Percentiles rank a stretch among this genome's conserved stretches.
Evolutionary conservation across 164 flowering plant species (phyloP).

Genomic region (Nymphaea thermarum): DNA sequence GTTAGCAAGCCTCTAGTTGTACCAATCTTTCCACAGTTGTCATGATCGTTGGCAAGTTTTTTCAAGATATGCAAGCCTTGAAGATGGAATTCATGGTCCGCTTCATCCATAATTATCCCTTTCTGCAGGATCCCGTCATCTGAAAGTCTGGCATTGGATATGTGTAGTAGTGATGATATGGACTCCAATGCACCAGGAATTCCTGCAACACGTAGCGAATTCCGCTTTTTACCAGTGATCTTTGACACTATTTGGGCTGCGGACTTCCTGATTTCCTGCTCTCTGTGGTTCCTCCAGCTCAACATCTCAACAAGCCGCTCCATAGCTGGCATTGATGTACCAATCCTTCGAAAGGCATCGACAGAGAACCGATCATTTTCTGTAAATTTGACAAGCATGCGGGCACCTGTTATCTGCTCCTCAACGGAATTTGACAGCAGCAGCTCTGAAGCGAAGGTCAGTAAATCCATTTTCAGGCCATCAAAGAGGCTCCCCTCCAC

Average conservation of each 20-base stretch:
- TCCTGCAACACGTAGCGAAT: conserved; percentile 74
- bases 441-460: conserved; percentile 69
- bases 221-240: conserved; percentile 73
- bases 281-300: conserved; percentile 78
- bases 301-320: conserved; percentile 86
- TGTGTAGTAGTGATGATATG: conserved; percentile 57
- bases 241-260: conserved; percentile 75
- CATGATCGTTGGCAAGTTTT: conserved; percentile 78
- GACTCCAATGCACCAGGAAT: conserved; percentile 92
- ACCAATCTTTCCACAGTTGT: conserved; percentile 92
- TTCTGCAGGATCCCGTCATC: no score
- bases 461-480: conserved; percentile 87
- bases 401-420: conserved; percentile 77
- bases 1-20: conserved; percentile 75
- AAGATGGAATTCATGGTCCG: conserved; percentile 52
- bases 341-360: conserved; percentile 76
- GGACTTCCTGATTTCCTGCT: conserved; percentile 66
- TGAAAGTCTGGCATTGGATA: no score
- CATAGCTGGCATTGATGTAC: conserved; percentile 42
- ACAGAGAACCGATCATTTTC: conserved; percentile 29
- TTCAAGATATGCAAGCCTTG: conserved; percentile 80
- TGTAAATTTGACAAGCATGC: conserved; percentile 41
- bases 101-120: conserved; percentile 19
- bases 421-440: conserved; percentile 56
- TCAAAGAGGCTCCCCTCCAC: conserved; percentile 86